Percentiles rank a stretch among this genome's conserved stretches.
Conservation (phyloP, 257 asterid species). For the Penstemon davidsonii region DNA sequence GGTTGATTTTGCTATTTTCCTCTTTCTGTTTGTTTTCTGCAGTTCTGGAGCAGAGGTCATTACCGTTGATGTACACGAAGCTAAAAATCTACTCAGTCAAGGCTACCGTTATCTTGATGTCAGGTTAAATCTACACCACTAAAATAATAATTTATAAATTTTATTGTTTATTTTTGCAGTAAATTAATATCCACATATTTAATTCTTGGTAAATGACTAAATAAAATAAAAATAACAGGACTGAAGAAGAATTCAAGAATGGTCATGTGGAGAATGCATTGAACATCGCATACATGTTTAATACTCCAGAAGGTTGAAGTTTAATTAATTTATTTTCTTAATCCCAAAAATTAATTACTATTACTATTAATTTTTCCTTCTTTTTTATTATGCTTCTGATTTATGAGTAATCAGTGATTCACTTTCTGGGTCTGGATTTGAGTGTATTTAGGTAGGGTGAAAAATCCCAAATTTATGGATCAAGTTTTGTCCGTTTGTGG, state of each 20-base stretch:
- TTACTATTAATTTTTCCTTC: not conserved
- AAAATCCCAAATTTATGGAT: conserved; percentile 69
- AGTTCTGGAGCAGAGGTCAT: conserved; percentile 46
- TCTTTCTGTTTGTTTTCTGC: conserved; percentile 26
- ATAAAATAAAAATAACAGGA: conserved; percentile 37
- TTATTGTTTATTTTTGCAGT: no score
- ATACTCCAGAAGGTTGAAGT: conserved; percentile 58
- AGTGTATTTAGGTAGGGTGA: conserved; percentile 61
- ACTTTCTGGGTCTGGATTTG: not conserved
- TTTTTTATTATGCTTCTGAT: not conserved
- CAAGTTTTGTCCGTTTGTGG: conserved; percentile 46
- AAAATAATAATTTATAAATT: no score
- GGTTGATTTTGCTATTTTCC: conserved; percentile 9
- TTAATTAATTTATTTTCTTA: not conserved
- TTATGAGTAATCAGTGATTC: not conserved
- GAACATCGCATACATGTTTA: conserved; percentile 76
- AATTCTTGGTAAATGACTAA: not conserved
- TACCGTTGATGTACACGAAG: conserved; percentile 66
- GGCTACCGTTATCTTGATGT: conserved; percentile 76
- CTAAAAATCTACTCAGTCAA: conserved; percentile 49
- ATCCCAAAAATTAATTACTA: not conserved
- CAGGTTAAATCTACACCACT: conserved; percentile 39
- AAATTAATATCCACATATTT: no score
- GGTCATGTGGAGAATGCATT: conserved; percentile 67
- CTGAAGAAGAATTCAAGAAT: conserved; percentile 79